Evolutionary conservation across 371 early-diverging fungal species (phyloP).

Genomic region (Mucor plumbeus): DNA sequence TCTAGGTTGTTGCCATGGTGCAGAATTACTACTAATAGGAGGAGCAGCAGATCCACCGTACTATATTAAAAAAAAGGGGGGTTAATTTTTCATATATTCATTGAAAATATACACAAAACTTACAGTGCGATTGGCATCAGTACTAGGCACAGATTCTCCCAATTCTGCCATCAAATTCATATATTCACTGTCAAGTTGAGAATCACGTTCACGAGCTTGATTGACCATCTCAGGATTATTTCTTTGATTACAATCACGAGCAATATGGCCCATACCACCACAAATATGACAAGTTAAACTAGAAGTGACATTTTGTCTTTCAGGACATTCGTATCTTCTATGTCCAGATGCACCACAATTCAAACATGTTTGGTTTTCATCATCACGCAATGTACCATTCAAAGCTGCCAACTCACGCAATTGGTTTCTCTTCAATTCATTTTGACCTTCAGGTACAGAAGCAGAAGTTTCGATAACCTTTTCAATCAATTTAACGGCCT

Average conservation of each 20-base stretch:
- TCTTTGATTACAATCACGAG: constrained; percentile 83
- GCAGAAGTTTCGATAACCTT: constrained; percentile 95
- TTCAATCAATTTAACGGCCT: constrained; percentile 85
- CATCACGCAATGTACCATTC: constrained; percentile 95
- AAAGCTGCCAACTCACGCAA: constrained; percentile 93
- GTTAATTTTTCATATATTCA: neutral
- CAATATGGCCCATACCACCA: constrained; percentile 90
- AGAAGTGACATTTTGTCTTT: constrained; percentile 84
- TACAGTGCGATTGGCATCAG: constrained; percentile 24
- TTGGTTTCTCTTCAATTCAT: constrained; percentile 93
- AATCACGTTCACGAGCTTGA: constrained; percentile 75
- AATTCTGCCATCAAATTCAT: constrained; percentile 90
- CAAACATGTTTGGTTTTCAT: constrained; percentile 91
- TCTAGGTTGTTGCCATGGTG: constrained; percentile 62
- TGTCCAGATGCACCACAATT: constrained; percentile 95
- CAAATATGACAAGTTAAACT: constrained; percentile 91
- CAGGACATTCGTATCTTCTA: constrained; percentile 92
- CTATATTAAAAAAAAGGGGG: constrained; percentile 10
- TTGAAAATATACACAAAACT: neutral
- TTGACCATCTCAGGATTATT: constrained; percentile 77
- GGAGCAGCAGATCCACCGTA: constrained; percentile 7
- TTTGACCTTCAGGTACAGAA: constrained; percentile 92
- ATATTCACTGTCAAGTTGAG: constrained; percentile 88
- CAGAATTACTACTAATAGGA: constrained; percentile 16
- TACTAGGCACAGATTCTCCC: constrained; percentile 67